These are phyloP conservation scores for Vitis hybrid DNA, from an alignment of 177 flowering plant species.

Conservation along the genomic window DNA sequence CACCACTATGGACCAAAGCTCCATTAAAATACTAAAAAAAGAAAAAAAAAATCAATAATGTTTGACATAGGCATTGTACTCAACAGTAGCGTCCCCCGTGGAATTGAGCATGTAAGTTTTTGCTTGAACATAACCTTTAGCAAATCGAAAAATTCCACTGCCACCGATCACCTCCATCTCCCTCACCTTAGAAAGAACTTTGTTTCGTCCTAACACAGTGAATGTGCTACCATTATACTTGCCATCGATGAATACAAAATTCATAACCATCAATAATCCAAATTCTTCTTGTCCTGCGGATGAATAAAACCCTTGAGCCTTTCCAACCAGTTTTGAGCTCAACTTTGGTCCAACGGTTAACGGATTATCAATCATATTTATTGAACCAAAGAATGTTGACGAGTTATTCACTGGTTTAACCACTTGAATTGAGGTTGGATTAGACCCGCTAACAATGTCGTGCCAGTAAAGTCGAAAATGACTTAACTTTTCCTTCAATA, in stretches of 20 bases:
- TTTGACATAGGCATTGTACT: constrained; percentile 54
- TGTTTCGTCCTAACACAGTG: constrained; percentile 47
- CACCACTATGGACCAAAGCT: no score
- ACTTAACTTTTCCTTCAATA: constrained; percentile 12
- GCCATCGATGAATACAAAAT: constrained; percentile 43
- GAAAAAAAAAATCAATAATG: constrained; percentile 38
- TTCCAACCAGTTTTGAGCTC: constrained; percentile 45
- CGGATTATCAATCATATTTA: constrained; percentile 53
- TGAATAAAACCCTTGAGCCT: constrained; percentile 60
- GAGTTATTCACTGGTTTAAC: constrained; percentile 22
- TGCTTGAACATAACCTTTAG: constrained; percentile 51
- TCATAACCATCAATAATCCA: constrained; percentile 52
- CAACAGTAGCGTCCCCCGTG: constrained; percentile 51
- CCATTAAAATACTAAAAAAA: not conserved
- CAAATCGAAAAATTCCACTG: constrained; percentile 62
- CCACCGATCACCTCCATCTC: constrained; percentile 75
- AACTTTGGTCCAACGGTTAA: constrained; percentile 40
- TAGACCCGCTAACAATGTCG: constrained; percentile 31
- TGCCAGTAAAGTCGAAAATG: constrained; percentile 41
- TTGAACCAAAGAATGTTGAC: constrained; percentile 29
- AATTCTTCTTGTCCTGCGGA: constrained; percentile 33
- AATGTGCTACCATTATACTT: constrained; percentile 51
- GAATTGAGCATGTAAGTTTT: constrained; percentile 32
- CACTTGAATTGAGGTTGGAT: constrained; percentile 31
- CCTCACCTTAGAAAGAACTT: constrained; percentile 36